Base-by-base conservation (phyloP, 495 filamentous ascomycete genomes). In the Podospora bellae-mahoneyi region DNA sequence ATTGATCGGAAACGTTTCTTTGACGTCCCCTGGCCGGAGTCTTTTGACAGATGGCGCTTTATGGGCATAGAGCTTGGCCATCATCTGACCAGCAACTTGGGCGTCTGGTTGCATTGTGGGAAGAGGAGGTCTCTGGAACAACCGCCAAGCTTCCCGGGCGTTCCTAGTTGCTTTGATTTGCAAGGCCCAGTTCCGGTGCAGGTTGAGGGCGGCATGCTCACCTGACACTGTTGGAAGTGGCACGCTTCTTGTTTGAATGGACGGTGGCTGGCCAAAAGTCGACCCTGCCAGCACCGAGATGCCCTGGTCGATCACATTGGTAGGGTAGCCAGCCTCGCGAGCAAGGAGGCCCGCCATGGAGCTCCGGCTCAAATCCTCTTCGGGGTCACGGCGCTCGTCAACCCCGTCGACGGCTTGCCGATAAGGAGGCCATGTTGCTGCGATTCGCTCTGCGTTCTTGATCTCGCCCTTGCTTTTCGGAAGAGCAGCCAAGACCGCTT, bases 391-490 rank as follows among this genome's bases (percentile, higher is more conserved):
- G 26, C 73, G 78, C 64, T 80, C 79, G 68, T 84, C 82, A 0
- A 78, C 73, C 1, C 81, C 82, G 59, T 84, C 81, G 30, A 79
- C 75, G 18, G 76, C 73, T 69, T 76, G 72, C 27, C 78, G 75
- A 65, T 80, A 82, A 6, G 82, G 81, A 6, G 82, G 82, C 82
- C 81, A 84, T 0, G 81, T 81, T 30, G 76, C 75, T 5, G 75
- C 69, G 48, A 76, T 73, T 56, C 82, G 78, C 20, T 75, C 57
- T 6, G 77, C 77, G 26, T 77, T 76, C 10, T 64, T 75, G 20
- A 64, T 76, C 73, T 84, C 82, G 3, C 65, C 65, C 30, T 68
- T 58, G 18, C 73, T 78, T 60, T 81, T 84, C 16, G 67, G 68
- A 60, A 84, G 64, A 4, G 71, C 78, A 16, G 78, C 48, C 62